phyloP scores from a whole-genome alignment of 2,329 filamentous ascomycete genomes.

The Xylariales sp. region DNA sequence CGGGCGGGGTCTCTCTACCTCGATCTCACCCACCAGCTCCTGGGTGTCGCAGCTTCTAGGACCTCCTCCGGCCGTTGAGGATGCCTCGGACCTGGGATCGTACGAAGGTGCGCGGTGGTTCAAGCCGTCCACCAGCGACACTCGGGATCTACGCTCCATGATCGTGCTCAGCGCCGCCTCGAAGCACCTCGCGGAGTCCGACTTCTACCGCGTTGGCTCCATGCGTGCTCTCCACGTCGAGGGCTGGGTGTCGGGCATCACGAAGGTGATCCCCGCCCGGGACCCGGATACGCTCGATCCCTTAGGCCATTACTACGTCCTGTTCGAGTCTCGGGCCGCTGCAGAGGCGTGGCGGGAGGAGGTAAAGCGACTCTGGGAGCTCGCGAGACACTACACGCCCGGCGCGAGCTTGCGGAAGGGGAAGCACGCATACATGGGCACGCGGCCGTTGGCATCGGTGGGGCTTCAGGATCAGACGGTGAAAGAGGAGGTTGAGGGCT shows the following conservation, averaged over 20 bases:
- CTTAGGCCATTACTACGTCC: constrained; percentile 61
- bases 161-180: constrained; percentile 57
- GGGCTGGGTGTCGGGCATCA: constrained; percentile 61
- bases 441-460: constrained; percentile 14
- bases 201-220: constrained; percentile 65
- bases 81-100: neutral
- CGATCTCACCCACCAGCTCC: neutral
- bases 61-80: neutral
- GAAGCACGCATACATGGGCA: neutral
- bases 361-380: constrained; percentile 43
- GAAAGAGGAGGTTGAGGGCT: constrained; percentile 15
- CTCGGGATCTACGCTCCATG: constrained; percentile 22
- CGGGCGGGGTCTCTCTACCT: neutral
- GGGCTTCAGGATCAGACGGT: neutral
- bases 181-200: constrained; percentile 56
- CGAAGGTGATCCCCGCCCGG: constrained; percentile 61
- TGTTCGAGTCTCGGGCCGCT: constrained; percentile 58
- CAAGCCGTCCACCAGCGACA: neutral
- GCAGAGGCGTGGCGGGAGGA: constrained; percentile 58
- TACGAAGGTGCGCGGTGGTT: constrained; percentile 1
- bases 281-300: constrained; percentile 59
- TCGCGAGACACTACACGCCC: constrained; percentile 38
- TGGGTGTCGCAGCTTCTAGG: neutral
- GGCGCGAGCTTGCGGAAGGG: neutral
- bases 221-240: constrained; percentile 53